Evolutionary conservation across 2,329 filamentous ascomycete species (phyloP).

Genomic region (Arthrobotrys sinensis): DNA sequence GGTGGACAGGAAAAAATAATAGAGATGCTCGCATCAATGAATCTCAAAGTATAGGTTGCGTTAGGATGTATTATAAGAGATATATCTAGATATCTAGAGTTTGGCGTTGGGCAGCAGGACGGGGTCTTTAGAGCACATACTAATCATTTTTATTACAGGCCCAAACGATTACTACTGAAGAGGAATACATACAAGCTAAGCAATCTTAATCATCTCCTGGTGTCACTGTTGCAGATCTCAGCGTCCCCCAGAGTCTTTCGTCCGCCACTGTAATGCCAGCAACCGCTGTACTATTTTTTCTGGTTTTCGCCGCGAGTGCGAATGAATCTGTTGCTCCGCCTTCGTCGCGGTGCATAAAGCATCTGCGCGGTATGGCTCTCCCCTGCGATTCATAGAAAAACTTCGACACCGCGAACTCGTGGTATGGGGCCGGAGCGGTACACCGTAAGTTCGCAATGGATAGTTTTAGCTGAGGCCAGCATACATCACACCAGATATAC

Average conservation of each 20-base stretch:
- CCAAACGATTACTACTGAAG: too few relatives aligned
- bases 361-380: conserved; percentile 62
- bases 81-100: too few relatives aligned
- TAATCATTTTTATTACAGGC: too few relatives aligned
- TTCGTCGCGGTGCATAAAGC: conserved; percentile 51
- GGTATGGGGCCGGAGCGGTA: conserved; percentile 62
- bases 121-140: too few relatives aligned
- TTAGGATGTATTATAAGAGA: too few relatives aligned
- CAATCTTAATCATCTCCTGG: not conserved
- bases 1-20: conserved; percentile 62
- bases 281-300: not conserved
- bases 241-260: not conserved
- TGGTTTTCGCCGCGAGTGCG: not conserved
- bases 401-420: conserved; percentile 66
- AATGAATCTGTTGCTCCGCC: not conserved
- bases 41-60: not conserved
- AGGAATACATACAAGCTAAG: not conserved
- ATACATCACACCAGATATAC: conserved; percentile 66
- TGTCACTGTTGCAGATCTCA: not conserved
- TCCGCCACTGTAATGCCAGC: not conserved
- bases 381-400: conserved; percentile 68
- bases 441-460: conserved; percentile 64
- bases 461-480: conserved; percentile 66
- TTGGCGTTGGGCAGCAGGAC: too few relatives aligned
- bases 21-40: conserved; percentile 45